Conservation (phyloP, 108 stramenopile species). For the Cyclotella cryptica region DNA sequence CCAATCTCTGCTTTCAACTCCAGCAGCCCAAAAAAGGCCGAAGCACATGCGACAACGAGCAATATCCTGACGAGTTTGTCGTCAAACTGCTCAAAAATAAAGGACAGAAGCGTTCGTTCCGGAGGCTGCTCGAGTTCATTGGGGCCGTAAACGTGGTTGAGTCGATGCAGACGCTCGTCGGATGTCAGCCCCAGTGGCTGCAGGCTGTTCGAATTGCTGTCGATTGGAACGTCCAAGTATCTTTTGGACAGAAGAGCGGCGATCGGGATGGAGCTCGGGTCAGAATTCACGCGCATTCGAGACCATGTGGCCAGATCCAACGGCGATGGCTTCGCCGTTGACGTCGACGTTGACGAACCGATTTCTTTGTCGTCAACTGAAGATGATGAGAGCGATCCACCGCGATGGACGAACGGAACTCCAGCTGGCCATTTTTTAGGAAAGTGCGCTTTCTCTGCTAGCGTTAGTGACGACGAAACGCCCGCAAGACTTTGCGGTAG, state of each 20-base stretch:
- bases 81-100: conserved; percentile 88
- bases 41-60: conserved; percentile 75
- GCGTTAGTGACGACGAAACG: too few species aligned
- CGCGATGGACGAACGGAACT: neutral
- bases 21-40: conserved; percentile 73
- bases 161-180: conserved; percentile 29
- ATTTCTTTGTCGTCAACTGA: neutral
- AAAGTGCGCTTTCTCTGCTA: too few species aligned
- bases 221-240: conserved; percentile 38
- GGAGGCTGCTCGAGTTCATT: conserved; percentile 63
- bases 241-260: conserved; percentile 35
- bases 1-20: conserved; percentile 61
- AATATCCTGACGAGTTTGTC: conserved; percentile 90
- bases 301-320: conserved; percentile 26
- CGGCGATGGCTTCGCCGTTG: neutral
- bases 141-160: conserved; percentile 57
- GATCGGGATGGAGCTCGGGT: conserved; percentile 50
- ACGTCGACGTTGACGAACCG: neutral
- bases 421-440: too few species aligned
- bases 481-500: too few species aligned
- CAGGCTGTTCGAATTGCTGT: conserved; percentile 23
- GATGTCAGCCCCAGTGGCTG: conserved; percentile 35
- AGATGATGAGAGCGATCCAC: neutral
- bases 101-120: conserved; percentile 54
- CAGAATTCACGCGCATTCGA: conserved; percentile 39